Base-by-base conservation (phyloP, 78 protist genomes). In the Cyanophora paradoxa region DNA sequence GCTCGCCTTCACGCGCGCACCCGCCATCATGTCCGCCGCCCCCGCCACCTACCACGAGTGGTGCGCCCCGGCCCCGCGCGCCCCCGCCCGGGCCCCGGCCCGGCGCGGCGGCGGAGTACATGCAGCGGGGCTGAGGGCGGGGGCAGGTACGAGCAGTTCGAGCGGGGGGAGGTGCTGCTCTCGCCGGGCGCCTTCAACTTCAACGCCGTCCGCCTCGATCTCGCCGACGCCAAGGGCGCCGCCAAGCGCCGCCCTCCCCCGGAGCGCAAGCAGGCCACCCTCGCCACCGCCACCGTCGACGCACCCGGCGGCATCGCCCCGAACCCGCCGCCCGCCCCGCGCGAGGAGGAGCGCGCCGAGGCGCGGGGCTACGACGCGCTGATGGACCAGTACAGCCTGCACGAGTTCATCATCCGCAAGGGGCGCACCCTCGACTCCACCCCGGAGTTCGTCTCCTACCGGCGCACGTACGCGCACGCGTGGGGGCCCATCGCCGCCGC, bases 361-460 rank as follows among this genome's bases (percentile, higher is more conserved):
- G 17, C 52, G n/a, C 10, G 52, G 13, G 52, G 52, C 72, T 75
- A 75, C 72, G 39, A 64, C 33, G 71, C 40, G 39, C 80, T 75
- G 42, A 74, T 77, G n/a, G 82, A 77, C 69, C 17, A n/a, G 74
- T 77, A 42, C 34, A 66, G 74, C 17, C 82, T 78, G 22, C 82
- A 78, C 54, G 59, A 68, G 82, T 78, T 78, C 59, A 54, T 78
- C 31, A 68, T 78, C 46, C 82, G 82, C 6, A 11, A 59, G 22
- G 82, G 82, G 28, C 20, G 1, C 8, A 48, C 71, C 28, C 69
- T 78, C 17, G 5, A n/a, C 5, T 19, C 22, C 11, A 66, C 84
- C 30, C 84, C 84, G 5, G 84, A 79, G 73, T 79, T 79, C 54
- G 62, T 10, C 48, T 71, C 77, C 24, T 79, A 22, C 78, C 22